phyloP scores from a whole-genome alignment of 1,284 basidiomycete species.

The Puccinia brachypodii region DNA sequence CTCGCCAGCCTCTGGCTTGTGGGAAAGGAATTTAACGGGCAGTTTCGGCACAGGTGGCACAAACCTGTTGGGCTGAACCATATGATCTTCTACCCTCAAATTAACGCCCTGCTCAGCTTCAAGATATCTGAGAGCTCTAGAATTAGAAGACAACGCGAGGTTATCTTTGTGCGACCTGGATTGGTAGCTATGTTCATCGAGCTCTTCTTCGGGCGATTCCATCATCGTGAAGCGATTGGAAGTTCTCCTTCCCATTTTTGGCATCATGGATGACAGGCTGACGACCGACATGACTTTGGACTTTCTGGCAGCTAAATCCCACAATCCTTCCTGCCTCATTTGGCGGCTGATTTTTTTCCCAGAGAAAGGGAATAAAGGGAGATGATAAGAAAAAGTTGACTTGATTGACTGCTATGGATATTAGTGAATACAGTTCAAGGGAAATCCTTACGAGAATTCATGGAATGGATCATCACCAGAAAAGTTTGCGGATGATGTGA shows the following conservation, averaged over 20 bases:
- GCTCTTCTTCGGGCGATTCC: background rate
- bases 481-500: slow-evolving; percentile 1
- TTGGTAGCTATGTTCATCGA: background rate
- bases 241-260: background rate
- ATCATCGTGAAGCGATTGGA: slow-evolving; percentile 17
- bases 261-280: slow-evolving; percentile 14
- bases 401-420: background rate
- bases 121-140: background rate
- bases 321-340: background rate
- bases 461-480: slow-evolving; percentile 12
- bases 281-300: slow-evolving; percentile 7
- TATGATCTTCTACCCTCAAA: background rate
- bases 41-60: background rate
- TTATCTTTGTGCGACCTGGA: background rate
- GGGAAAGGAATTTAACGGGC: background rate
- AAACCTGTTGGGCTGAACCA: background rate
- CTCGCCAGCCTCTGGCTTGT: background rate
- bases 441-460: slow-evolving; percentile 18
- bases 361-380: background rate
- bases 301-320: slow-evolving; percentile 17
- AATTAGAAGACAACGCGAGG: background rate
- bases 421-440: background rate
- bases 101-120: background rate
- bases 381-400: background rate
- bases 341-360: background rate